phyloP scores from a whole-genome alignment of 1,284 basidiomycete species.

The Trichosporon asahii region DNA sequence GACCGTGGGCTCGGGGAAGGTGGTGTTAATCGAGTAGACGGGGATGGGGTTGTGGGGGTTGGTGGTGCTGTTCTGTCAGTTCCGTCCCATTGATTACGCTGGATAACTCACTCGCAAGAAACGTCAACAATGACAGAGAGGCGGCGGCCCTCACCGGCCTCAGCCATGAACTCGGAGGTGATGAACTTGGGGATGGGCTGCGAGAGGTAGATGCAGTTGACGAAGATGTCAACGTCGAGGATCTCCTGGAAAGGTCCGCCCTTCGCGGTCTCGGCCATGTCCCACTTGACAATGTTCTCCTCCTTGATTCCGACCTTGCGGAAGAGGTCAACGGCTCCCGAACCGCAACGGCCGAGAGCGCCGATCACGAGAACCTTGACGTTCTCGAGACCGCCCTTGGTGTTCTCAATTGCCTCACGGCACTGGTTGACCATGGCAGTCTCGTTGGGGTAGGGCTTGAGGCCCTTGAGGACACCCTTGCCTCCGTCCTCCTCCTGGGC shows the following conservation, averaged over 20 bases:
- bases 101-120: conserved; percentile 70
- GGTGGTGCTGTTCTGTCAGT: conserved; percentile 61
- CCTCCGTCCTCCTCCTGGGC: conserved; percentile 63
- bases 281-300: conserved; percentile 96
- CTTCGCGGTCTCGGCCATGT: conserved; percentile 93
- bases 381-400: conserved; percentile 63
- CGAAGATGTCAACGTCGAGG: conserved; percentile 93
- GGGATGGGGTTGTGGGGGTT: conserved; percentile 99
- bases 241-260: conserved; percentile 96
- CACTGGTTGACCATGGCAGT: conserved; percentile 73
- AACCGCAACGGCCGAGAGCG: conserved; percentile 90
- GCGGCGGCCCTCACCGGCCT: conserved; percentile 66
- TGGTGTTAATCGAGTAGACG: conserved; percentile 93
- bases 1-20: conserved; percentile 90
- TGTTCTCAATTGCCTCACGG: conserved; percentile 60
- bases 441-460: conserved; percentile 79
- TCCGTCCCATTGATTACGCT: neutral
- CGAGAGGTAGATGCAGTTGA: conserved; percentile 99
- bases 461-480: conserved; percentile 59
- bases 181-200: conserved; percentile 86
- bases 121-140: conserved; percentile 92
- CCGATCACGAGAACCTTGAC: conserved; percentile 92
- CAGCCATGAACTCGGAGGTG: conserved; percentile 67
- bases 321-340: conserved; percentile 93
- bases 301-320: conserved; percentile 88